These are phyloP conservation scores for Penicillium verhagenii DNA, from an alignment of 495 filamentous ascomycete genomes.

Conservation along the genomic window DNA sequence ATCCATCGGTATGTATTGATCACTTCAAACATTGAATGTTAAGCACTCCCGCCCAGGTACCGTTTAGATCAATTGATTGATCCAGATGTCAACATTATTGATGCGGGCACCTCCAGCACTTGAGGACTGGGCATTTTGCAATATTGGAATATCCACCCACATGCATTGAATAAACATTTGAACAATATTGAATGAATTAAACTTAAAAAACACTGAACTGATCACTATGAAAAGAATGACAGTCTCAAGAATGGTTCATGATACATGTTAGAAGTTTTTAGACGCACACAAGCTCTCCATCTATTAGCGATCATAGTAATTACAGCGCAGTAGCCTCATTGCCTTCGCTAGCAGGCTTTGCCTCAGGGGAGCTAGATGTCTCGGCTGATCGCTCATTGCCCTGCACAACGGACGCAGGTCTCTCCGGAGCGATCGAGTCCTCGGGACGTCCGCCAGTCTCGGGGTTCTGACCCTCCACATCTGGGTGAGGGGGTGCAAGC, in stretches of 20 bases:
- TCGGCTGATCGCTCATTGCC: slow-evolving; percentile 62
- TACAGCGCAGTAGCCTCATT: slow-evolving; percentile 58
- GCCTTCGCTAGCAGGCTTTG: slow-evolving; percentile 76
- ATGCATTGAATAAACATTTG: too few relatives aligned
- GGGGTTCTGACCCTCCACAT: slow-evolving; percentile 71
- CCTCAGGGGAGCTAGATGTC: slow-evolving; percentile 49
- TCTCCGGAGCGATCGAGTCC: slow-evolving; percentile 40
- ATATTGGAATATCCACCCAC: too few relatives aligned
- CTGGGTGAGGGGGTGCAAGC: slow-evolving; percentile 79
- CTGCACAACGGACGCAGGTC: slow-evolving; percentile 51
- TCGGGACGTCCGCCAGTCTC: slow-evolving; percentile 52
- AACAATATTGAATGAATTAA: too few relatives aligned
- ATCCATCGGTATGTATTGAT: too few relatives aligned
- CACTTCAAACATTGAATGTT: too few relatives aligned
- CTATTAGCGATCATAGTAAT: not conserved
- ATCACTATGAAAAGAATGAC: slow-evolving; percentile 18
- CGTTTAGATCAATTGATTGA: too few relatives aligned
- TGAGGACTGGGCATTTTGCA: too few relatives aligned
- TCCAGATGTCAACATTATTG: too few relatives aligned
- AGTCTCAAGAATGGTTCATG: slow-evolving; percentile 20
- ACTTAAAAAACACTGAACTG: slow-evolving; percentile 2
- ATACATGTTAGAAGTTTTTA: slow-evolving; percentile 24
- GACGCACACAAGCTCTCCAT: slow-evolving; percentile 16
- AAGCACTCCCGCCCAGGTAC: too few relatives aligned
- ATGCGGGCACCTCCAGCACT: too few relatives aligned